Conservation (phyloP, 768 basidiomycete genomes). For the Boletus rubropictus region DNA sequence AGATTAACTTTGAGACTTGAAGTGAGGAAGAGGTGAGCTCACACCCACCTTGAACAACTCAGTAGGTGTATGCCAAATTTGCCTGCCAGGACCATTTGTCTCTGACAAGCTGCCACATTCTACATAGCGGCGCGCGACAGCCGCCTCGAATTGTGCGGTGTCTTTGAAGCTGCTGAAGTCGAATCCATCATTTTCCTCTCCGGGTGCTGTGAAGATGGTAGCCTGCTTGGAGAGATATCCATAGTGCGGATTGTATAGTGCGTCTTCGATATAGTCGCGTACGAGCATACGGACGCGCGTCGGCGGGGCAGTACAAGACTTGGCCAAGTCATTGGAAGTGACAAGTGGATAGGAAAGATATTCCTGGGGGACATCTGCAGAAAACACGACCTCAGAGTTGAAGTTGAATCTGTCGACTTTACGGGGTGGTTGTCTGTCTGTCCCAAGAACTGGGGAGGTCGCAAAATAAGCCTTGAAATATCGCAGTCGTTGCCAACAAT, state of each 20-base stretch:
- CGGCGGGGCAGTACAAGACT: constrained; percentile 51
- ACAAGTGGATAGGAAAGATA: constrained; percentile 50
- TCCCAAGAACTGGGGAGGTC: constrained; percentile 16
- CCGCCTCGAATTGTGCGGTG: constrained; percentile 71
- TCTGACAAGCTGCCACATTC: constrained; percentile 57
- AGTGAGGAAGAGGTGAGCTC: not conserved
- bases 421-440: constrained; percentile 9
- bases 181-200: constrained; percentile 42
- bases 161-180: constrained; percentile 66
- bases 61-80: constrained; percentile 98
- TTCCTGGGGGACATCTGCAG: constrained; percentile 39
- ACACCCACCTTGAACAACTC: constrained; percentile 85
- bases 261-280: constrained; percentile 95
- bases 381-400: constrained; percentile 56
- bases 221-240: constrained; percentile 96
- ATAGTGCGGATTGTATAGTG: constrained; percentile 94
- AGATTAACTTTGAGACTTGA: constrained; percentile 7
- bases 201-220: constrained; percentile 71
- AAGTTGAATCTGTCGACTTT: constrained; percentile 57
- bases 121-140: constrained; percentile 72
- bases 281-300: constrained; percentile 86
- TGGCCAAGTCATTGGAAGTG: constrained; percentile 65
- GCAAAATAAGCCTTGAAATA: constrained; percentile 22
- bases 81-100: constrained; percentile 67
- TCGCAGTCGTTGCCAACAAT: constrained; percentile 20